Evolutionary conservation across 345 rosid genomes (phyloP), one percentile per base, ranked within the genome.

Genomic region (Eucalyptus curtisii): DNA sequence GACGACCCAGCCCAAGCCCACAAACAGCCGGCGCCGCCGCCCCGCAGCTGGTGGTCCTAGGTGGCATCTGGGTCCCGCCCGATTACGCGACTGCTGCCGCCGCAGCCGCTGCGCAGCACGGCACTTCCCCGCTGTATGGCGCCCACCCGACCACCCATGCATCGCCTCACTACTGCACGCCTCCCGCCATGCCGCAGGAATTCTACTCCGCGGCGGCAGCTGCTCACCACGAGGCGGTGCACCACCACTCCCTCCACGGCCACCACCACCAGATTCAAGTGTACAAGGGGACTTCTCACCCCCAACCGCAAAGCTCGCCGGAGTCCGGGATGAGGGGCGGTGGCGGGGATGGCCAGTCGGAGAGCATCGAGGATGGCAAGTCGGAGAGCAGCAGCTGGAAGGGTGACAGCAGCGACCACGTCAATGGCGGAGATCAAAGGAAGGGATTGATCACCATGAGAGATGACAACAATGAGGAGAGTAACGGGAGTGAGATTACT

Each of bases 1-100:
- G 99, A 89, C 92, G 99, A 92, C 98, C 99, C 50, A 96, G 98
- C 91, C 96, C 99, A 87, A 97, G 95, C 93, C 97, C 98, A 91
- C 99, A 95, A 91, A 91, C 94, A 50, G 86, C 96, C 31, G 95
- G 95, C 85, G 93, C 92, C 4, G 91, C 93, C 16, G 84, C 95
- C 12, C 95, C 97, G 4, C 99, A 93, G 91, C 92, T 98, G 31
- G 96, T 98, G 22, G 97, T 98, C 92, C 92, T 97, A 88, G 99
- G 99, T 19, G 93, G 98, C 87, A 96, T 98, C 50, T 98, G 98
- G 99, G 98, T 98, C 86, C 98, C 99, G 24, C 96, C 97, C 1
- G 99, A 98, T 84, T 98, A 98, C 86, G 96, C 99, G 88, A 92
- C 96, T 4, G 93, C 92, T 4, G 92, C 95, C 49, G 96, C 99